Conservation (phyloP, 2,329 filamentous ascomycete genomes). For the Fusarium tuaranense region DNA sequence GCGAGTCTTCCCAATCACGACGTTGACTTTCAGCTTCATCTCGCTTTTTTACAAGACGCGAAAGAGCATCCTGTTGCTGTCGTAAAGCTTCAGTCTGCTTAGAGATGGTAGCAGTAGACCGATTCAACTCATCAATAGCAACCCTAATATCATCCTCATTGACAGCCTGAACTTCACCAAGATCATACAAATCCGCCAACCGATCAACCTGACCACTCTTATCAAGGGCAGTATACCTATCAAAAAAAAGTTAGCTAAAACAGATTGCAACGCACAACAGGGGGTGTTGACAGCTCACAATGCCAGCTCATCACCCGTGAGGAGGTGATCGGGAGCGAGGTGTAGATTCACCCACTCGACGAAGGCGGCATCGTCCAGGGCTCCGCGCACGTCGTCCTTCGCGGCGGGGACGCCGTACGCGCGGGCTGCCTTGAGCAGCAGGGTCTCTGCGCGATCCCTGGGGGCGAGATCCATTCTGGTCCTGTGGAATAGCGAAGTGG, state of each 20-base stretch:
- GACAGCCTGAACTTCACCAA: constrained; percentile 62
- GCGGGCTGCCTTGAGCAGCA: constrained; percentile 49
- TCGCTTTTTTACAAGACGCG: constrained; percentile 59
- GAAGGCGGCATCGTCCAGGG: constrained; percentile 53
- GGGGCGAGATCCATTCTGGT: constrained; percentile 44
- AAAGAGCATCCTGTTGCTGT: constrained; percentile 71
- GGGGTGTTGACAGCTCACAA: constrained; percentile 54
- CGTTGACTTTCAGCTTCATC: constrained; percentile 46
- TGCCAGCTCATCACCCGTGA: constrained; percentile 65
- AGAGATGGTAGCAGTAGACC: constrained; percentile 72
- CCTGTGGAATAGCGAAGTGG: constrained; percentile 50
- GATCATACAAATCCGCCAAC: constrained; percentile 58
- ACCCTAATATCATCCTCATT: constrained; percentile 69
- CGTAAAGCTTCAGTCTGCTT: constrained; percentile 72
- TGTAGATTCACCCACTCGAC: constrained; percentile 63
- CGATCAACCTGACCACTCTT: constrained; percentile 60
- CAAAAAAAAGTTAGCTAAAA: constrained; percentile 23
- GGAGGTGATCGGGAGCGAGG: constrained; percentile 62
- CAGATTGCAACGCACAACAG: constrained; percentile 13
- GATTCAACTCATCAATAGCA: constrained; percentile 73
- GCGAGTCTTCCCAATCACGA: constrained; percentile 44
- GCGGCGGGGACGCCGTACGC: constrained; percentile 47
- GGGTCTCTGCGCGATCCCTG: constrained; percentile 47
- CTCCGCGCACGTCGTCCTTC: constrained; percentile 53
- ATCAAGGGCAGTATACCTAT: constrained; percentile 63